Conservation (phyloP, 2,329 filamentous ascomycete genomes). For the Lanzia echinophila region DNA sequence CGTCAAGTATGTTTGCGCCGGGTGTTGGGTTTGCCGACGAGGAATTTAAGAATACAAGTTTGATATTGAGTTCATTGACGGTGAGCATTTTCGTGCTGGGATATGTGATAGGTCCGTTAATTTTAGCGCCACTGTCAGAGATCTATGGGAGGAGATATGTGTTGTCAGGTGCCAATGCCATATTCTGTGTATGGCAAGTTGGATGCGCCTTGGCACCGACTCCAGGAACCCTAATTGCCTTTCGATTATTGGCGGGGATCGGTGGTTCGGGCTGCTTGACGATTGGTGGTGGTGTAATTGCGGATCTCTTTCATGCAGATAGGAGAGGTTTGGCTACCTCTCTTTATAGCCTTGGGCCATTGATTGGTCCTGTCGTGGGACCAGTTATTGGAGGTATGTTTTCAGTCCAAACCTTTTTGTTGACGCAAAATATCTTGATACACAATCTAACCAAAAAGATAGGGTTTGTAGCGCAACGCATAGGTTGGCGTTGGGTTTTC, state of each 20-base stretch:
- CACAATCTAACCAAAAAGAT: no score
- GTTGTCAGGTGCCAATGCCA: slow-evolving; percentile 37
- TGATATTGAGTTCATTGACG: slow-evolving; percentile 49
- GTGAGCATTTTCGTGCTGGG: slow-evolving; percentile 36
- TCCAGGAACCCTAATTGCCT: slow-evolving; percentile 44
- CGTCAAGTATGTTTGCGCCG: slow-evolving; percentile 58
- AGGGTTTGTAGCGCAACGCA: slow-evolving; percentile 30
- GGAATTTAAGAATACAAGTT: slow-evolving; percentile 46
- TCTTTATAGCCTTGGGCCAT: slow-evolving; percentile 17
- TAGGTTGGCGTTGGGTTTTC: slow-evolving; percentile 32
- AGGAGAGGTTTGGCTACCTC: slow-evolving; percentile 18
- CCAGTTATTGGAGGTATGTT: slow-evolving; percentile 28
- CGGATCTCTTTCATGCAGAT: slow-evolving; percentile 17
- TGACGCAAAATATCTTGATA: neutral
- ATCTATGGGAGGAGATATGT: slow-evolving; percentile 44
- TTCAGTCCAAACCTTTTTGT: neutral
- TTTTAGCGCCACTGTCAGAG: slow-evolving; percentile 48
- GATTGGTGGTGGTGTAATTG: slow-evolving; percentile 21
- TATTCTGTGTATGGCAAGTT: slow-evolving; percentile 48
- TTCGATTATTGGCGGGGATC: slow-evolving; percentile 55
- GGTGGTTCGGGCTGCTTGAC: slow-evolving; percentile 40
- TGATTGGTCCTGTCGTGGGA: slow-evolving; percentile 31
- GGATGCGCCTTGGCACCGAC: slow-evolving; percentile 45
- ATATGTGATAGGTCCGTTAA: slow-evolving; percentile 21
- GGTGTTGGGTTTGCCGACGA: slow-evolving; percentile 54